Conservation (phyloP, 1,139 yeast genomes). For the Scheffersomyces illinoinensis region DNA sequence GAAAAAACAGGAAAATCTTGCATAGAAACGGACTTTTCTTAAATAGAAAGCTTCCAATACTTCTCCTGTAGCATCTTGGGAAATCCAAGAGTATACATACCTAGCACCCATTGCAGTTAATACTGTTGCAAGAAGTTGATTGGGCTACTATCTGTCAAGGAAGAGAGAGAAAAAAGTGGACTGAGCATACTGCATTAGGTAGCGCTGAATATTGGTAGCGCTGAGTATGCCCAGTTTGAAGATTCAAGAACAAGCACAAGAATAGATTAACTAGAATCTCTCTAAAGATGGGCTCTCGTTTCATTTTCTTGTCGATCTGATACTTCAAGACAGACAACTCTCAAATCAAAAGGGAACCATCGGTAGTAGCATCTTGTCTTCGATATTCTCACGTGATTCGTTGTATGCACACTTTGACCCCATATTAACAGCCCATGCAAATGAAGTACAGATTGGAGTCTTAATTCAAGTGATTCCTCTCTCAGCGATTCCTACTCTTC, state of each 20-base stretch:
- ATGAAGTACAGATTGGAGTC: not conserved
- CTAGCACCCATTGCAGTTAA: not conserved
- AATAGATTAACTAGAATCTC: too few species aligned
- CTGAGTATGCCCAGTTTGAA: not conserved
- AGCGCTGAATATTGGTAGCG: not conserved
- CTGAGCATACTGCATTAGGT: not conserved
- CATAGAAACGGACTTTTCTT: not conserved
- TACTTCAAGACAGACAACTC: not conserved
- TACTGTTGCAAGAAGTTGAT: not conserved
- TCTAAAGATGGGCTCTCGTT: too few species aligned
- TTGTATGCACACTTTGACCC: slow-evolving; percentile 34
- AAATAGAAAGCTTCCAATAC: not conserved
- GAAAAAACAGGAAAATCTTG: not conserved
- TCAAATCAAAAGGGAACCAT: not conserved
- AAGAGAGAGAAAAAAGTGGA: not conserved
- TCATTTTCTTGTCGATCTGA: not conserved
- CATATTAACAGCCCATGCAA: slow-evolving; percentile 13
- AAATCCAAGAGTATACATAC: not conserved
- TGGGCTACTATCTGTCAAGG: not conserved
- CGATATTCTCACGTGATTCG: not conserved
- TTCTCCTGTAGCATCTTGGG: not conserved
- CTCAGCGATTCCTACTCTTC: not conserved
- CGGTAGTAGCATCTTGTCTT: not conserved
- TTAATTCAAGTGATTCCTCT: not conserved
- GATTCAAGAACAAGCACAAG: too few species aligned